A percentile compares a stretch with the other conserved stretches of the same genome.
Conservation (phyloP, 306 rosid genomes). For the Quercus aquifolioides region DNA sequence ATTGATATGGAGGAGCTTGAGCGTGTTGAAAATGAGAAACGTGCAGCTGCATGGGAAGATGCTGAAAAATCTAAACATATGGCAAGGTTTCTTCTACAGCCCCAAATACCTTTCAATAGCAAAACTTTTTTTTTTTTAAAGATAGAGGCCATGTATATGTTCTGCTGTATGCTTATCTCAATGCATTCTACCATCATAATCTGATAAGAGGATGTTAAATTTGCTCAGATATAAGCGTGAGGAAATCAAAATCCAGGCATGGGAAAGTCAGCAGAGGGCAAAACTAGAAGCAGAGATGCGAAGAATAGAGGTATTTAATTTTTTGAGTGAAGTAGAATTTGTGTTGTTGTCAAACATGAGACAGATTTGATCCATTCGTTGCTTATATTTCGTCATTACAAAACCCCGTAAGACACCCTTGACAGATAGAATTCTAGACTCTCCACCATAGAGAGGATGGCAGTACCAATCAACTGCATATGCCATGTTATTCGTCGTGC, state of each 20-base stretch:
- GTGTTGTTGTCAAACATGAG: not conserved
- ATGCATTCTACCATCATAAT: conserved; percentile 8
- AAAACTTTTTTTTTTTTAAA: not conserved
- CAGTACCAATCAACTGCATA: not conserved
- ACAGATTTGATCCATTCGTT: not conserved
- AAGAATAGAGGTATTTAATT: conserved; percentile 66
- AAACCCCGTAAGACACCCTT: not conserved
- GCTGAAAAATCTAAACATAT: conserved; percentile 78
- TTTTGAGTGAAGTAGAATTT: not conserved
- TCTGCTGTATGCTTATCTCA: not conserved
- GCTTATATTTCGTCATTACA: not conserved
- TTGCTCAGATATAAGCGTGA: conserved; percentile 74
- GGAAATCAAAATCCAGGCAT: conserved; percentile 90
- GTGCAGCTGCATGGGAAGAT: conserved; percentile 88
- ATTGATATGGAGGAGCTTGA: conserved; percentile 36
- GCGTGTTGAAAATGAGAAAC: conserved; percentile 64
- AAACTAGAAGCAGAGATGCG: conserved; percentile 84
- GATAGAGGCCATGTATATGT: not conserved
- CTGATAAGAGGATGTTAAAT: conserved; percentile 3
- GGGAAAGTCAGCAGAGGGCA: conserved; percentile 90
- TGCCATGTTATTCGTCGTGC: not conserved
- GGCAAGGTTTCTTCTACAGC: conserved; percentile 63
- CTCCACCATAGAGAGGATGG: not conserved
- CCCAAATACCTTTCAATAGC: conserved; percentile 2
- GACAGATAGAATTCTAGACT: not conserved